phyloP scores from a whole-genome alignment of 2,329 filamentous ascomycete species.

The Colletotrichum melonis region DNA sequence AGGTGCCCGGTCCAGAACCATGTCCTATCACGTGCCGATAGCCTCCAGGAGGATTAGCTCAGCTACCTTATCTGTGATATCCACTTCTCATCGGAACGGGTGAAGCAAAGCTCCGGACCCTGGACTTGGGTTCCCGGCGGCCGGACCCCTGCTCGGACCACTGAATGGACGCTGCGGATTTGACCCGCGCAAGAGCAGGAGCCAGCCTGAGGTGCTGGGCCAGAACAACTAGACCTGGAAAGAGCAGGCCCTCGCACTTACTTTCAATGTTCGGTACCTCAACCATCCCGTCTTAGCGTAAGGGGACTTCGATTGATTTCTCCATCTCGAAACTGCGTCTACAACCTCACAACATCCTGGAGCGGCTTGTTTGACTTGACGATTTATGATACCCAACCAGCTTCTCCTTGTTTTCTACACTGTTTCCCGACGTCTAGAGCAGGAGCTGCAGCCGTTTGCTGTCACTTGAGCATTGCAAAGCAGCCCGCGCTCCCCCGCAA shows the following conservation, averaged over 20 bases:
- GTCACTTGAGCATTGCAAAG: background rate
- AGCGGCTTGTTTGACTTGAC: slow-evolving; percentile 22
- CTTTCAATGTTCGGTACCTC: slow-evolving; percentile 13
- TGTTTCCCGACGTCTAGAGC: background rate
- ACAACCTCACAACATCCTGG: background rate
- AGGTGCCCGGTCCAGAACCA: background rate
- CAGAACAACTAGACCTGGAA: background rate
- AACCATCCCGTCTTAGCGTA: slow-evolving; percentile 23
- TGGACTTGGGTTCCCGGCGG: background rate
- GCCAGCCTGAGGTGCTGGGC: background rate
- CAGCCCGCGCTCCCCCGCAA: slow-evolving; percentile 3
- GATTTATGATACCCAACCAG: slow-evolving; percentile 25
- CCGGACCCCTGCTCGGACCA: slow-evolving; percentile 13
- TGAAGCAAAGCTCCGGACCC: background rate
- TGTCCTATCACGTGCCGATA: background rate
- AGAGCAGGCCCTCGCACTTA: background rate
- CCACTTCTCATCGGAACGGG: background rate
- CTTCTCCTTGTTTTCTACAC: background rate
- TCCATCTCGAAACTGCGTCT: background rate
- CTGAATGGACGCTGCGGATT: background rate
- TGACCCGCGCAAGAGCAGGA: slow-evolving; percentile 3
- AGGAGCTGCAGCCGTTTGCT: background rate
- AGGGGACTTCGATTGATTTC: slow-evolving; percentile 14
- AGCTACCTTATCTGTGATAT: too few relatives aligned
- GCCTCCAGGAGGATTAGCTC: background rate